Evolutionary conservation across 768 basidiomycete genomes (phyloP).

Genomic region (Lactifluus rugatus): DNA sequence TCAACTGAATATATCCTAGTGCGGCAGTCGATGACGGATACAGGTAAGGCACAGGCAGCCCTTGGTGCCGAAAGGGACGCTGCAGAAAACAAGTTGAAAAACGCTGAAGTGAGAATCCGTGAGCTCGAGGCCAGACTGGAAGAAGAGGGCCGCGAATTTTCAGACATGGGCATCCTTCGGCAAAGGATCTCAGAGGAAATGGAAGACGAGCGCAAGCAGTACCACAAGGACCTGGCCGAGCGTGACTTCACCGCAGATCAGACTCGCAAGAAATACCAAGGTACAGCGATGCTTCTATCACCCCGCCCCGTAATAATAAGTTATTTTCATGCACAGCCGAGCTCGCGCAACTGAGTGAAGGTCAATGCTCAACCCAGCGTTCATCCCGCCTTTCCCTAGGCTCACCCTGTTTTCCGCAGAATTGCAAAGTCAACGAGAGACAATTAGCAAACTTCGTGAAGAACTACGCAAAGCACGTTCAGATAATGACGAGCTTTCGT

Average conservation of each 20-base stretch:
- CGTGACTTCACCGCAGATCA: constrained; percentile 71
- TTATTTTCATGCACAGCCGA: constrained; percentile 41
- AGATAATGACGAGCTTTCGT: constrained; percentile 65
- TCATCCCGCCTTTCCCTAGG: neutral
- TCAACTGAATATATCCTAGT: constrained; percentile 30
- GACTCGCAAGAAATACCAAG: constrained; percentile 81
- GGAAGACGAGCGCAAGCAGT: constrained; percentile 68
- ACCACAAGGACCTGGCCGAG: constrained; percentile 71
- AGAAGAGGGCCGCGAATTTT: constrained; percentile 56
- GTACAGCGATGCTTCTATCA: constrained; percentile 29
- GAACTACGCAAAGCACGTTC: constrained; percentile 72
- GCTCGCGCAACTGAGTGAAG: constrained; percentile 71
- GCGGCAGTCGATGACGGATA: constrained; percentile 49
- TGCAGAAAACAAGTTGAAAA: constrained; percentile 38
- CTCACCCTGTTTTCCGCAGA: constrained; percentile 32
- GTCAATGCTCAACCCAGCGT: constrained; percentile 27
- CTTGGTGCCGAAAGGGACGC: constrained; percentile 43
- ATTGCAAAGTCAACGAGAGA: constrained; percentile 68
- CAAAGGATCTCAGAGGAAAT: constrained; percentile 66
- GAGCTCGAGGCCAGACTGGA: constrained; percentile 58
- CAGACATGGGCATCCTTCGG: constrained; percentile 53
- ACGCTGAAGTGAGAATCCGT: constrained; percentile 41
- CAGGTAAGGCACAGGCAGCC: constrained; percentile 49
- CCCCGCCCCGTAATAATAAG: neutral
- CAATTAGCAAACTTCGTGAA: constrained; percentile 65